phyloP scores from a whole-genome alignment of 345 rosid species.

The Iberis pinnata region DNA sequence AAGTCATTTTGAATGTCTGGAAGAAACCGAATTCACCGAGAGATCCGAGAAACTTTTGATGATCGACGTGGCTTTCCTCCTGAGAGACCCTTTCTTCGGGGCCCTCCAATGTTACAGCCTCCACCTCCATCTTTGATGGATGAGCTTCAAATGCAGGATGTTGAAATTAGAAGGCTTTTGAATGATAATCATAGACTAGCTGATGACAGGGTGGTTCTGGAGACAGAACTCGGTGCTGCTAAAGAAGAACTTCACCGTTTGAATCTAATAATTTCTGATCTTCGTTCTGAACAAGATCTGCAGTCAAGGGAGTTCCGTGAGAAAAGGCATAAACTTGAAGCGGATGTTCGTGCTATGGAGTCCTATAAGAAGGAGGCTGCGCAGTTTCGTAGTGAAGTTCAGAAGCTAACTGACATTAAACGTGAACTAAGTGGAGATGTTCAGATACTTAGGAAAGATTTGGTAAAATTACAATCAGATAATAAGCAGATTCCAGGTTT shows the following conservation, averaged over 20 bases:
- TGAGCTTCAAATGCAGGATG: slow-evolving; percentile 78
- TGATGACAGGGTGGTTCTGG: slow-evolving; percentile 67
- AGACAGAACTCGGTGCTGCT: slow-evolving; percentile 64
- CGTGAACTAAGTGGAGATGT: slow-evolving; percentile 67
- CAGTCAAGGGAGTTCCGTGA: slow-evolving; percentile 64
- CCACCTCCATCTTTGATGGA: slow-evolving; percentile 78
- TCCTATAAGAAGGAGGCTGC: slow-evolving; percentile 66
- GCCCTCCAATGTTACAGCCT: slow-evolving; percentile 56
- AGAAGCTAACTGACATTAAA: slow-evolving; percentile 56
- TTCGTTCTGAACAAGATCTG: slow-evolving; percentile 64
- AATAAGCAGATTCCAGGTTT: slow-evolving; percentile 66
- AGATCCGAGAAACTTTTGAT: slow-evolving; percentile 53
- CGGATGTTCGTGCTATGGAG: slow-evolving; percentile 73
- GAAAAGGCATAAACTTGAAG: slow-evolving; percentile 77
- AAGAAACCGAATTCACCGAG: slow-evolving; percentile 67
- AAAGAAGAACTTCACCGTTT: slow-evolving; percentile 85
- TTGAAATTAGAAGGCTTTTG: slow-evolving; percentile 67
- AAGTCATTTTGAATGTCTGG: slow-evolving; percentile 54
- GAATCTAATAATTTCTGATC: slow-evolving; percentile 55
- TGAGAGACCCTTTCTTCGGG: slow-evolving; percentile 59
- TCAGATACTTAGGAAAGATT: slow-evolving; percentile 65
- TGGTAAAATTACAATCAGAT: slow-evolving; percentile 56
- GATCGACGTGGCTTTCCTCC: slow-evolving; percentile 58
- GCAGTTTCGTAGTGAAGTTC: slow-evolving; percentile 63
- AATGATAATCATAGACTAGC: slow-evolving; percentile 62